These are phyloP conservation scores for Calonectria ilicicola DNA, from an alignment of 2,329 filamentous ascomycete genomes.

Conservation along the genomic window DNA sequence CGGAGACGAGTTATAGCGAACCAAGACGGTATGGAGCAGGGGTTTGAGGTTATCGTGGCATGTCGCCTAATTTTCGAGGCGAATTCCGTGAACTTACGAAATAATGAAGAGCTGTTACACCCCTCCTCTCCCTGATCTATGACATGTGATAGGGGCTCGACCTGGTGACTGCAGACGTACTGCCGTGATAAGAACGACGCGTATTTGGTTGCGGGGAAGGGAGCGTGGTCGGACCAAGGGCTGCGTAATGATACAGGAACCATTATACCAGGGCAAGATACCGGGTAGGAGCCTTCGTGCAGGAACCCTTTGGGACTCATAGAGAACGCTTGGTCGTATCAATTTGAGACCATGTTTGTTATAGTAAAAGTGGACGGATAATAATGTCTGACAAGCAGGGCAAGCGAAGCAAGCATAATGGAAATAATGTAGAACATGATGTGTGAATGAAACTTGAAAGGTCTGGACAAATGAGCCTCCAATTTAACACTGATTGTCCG, in stretches of 20 bases:
- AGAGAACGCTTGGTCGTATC: neutral
- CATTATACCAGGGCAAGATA: neutral
- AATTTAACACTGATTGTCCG: conserved; percentile 1
- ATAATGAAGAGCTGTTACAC: neutral
- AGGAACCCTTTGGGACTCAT: neutral
- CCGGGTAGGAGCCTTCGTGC: neutral
- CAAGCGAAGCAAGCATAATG: no score
- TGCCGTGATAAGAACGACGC: neutral
- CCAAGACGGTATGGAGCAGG: neutral
- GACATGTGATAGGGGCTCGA: neutral
- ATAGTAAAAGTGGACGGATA: neutral
- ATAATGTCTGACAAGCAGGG: neutral
- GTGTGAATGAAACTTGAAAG: neutral
- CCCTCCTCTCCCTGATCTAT: neutral
- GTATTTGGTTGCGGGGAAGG: neutral
- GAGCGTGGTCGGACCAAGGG: neutral
- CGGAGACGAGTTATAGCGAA: neutral
- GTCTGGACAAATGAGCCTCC: conserved; percentile 12
- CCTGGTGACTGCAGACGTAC: neutral
- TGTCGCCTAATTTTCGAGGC: neutral
- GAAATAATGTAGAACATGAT: neutral
- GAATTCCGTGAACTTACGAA: conserved; percentile 5
- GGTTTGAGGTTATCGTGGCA: neutral
- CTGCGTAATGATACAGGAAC: neutral
- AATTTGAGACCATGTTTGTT: conserved; percentile 13